Evolutionary conservation across 768 basidiomycete genomes (phyloP).

Genomic region (Mycena olivaceomarginata): DNA sequence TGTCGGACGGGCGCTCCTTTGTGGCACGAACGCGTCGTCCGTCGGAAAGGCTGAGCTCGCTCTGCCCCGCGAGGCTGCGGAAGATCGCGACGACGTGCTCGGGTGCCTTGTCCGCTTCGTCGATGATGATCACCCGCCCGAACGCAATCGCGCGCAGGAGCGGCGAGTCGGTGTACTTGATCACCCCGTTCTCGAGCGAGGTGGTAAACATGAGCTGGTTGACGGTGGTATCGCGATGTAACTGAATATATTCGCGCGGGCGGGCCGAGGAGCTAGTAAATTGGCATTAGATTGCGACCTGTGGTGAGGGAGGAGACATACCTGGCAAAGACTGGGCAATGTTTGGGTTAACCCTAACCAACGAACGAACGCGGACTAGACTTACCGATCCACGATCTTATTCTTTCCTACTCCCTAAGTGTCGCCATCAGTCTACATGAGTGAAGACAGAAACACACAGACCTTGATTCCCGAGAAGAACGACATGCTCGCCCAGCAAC

Average conservation of each 20-base stretch:
- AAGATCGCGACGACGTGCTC: constrained; percentile 85
- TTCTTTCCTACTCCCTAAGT: constrained; percentile 82
- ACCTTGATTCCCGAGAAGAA: constrained; percentile 84
- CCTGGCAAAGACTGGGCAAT: constrained; percentile 70
- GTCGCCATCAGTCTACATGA: neutral
- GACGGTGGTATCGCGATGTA: constrained; percentile 83
- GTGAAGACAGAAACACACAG: constrained; percentile 26
- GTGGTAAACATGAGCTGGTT: constrained; percentile 84
- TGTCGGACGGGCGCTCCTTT: constrained; percentile 70
- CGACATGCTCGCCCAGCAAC: constrained; percentile 77
- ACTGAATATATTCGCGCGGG: constrained; percentile 82
- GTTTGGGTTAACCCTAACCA: constrained; percentile 4
- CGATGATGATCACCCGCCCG: constrained; percentile 81
- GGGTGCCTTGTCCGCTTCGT: constrained; percentile 85
- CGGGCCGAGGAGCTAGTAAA: constrained; percentile 71
- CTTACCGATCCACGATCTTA: constrained; percentile 78
- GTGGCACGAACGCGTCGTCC: constrained; percentile 72
- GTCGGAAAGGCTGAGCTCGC: constrained; percentile 79
- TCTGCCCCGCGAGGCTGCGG: constrained; percentile 79
- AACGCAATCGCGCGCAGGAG: constrained; percentile 77
- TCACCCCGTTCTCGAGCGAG: constrained; percentile 72
- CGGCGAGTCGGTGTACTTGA: constrained; percentile 80
- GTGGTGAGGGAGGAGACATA: constrained; percentile 42
- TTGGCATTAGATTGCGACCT: constrained; percentile 1
- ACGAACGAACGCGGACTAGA: neutral